Conservation (phyloP, 805 yeast genomes). For the Myxozyma neglecta region DNA sequence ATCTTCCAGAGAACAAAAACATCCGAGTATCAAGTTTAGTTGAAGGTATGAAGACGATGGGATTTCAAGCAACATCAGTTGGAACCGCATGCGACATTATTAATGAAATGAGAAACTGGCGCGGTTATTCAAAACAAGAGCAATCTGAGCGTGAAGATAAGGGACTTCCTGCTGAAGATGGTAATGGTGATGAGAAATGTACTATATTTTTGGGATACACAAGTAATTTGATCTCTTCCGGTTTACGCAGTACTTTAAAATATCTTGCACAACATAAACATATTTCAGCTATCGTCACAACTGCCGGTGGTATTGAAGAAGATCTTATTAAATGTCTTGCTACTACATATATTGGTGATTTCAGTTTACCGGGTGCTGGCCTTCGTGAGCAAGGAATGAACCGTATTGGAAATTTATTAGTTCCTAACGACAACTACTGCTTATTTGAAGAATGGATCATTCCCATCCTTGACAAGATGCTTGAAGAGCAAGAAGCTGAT, state of each 20-base stretch:
- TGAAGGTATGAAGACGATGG: constrained; percentile 87
- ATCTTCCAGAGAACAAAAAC: constrained; percentile 70
- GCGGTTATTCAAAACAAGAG: constrained; percentile 56
- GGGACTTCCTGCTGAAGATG: constrained; percentile 47
- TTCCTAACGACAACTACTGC: constrained; percentile 97
- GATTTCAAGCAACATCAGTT: constrained; percentile 90
- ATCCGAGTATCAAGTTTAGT: constrained; percentile 78
- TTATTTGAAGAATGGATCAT: constrained; percentile 98
- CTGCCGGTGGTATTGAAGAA: constrained; percentile 98
- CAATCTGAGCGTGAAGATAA: constrained; percentile 64
- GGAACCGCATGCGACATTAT: constrained; percentile 90
- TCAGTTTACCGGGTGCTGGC: constrained; percentile 72
- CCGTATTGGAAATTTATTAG: constrained; percentile 94
- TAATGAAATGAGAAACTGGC: constrained; percentile 89
- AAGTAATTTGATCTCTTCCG: constrained; percentile 92
- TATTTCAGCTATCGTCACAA: constrained; percentile 93
- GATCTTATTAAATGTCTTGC: constrained; percentile 95
- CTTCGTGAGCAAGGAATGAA: constrained; percentile 95
- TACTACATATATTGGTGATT: constrained; percentile 94
- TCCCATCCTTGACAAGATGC: constrained; percentile 82
- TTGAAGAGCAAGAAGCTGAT: constrained; percentile 78
- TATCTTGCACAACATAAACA: constrained; percentile 89
- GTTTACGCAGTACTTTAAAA: constrained; percentile 85
- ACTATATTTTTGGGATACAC: constrained; percentile 96
- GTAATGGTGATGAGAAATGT: constrained; percentile 54